These are phyloP conservation scores for Botryococcus braunii DNA, from an alignment of 163 green algal genomes.

Conservation along the genomic window DNA sequence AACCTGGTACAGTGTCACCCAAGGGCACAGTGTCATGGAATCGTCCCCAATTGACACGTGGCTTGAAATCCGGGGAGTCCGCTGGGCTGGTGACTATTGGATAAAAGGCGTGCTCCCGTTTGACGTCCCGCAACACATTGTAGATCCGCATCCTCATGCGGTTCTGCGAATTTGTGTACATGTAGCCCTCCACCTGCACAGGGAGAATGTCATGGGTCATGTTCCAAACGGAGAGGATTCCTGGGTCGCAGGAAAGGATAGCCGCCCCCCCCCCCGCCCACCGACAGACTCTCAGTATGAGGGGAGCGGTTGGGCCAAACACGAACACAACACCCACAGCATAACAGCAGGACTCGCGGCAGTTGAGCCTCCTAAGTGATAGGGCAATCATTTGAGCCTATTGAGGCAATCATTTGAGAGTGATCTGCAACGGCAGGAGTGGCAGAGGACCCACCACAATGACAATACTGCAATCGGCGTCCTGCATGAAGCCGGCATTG, in stretches of 20 bases:
- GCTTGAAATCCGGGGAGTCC: constrained; percentile 19
- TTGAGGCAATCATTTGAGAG: no score
- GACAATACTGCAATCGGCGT: constrained; percentile 60
- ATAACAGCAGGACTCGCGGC: background rate
- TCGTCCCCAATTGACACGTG: constrained; percentile 17
- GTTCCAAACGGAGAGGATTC: no score
- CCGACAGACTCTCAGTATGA: no score
- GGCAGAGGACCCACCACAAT: constrained; percentile 33
- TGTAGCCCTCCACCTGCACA: constrained; percentile 42
- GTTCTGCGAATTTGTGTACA: constrained; percentile 41
- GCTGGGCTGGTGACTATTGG: constrained; percentile 13
- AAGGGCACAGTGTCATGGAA: constrained; percentile 17
- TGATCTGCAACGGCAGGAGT: no score
- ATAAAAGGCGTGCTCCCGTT: constrained; percentile 26
- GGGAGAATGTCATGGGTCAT: no score
- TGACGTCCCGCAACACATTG: constrained; percentile 46
- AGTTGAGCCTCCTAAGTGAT: no score
- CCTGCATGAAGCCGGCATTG: constrained; percentile 26
- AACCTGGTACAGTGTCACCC: no score
- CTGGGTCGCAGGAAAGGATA: no score
- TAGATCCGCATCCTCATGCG: constrained; percentile 58
- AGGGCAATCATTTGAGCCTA: background rate
- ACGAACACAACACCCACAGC: background rate
- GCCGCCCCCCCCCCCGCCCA: background rate
- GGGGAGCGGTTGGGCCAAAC: background rate